Conservation (phyloP, 2,329 filamentous ascomycete species). For the Xylariomycetidae sp. region DNA sequence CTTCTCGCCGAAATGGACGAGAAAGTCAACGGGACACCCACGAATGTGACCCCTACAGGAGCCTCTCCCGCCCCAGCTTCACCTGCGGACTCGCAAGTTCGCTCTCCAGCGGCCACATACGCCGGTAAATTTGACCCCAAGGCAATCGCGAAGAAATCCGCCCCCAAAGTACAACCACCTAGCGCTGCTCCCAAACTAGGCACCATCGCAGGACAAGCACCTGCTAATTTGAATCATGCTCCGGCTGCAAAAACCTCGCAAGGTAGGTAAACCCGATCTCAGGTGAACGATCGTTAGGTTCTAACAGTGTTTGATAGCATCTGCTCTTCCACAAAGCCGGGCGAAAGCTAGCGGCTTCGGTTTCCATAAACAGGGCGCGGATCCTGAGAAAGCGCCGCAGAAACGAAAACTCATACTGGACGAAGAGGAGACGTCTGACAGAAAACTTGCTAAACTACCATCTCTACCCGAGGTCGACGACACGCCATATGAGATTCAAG, state of each 20-base stretch:
- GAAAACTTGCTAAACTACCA: constrained; percentile 87
- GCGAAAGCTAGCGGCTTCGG: constrained; percentile 81
- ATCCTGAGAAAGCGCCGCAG: constrained; percentile 58
- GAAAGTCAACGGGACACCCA: constrained; percentile 47
- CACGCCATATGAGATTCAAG: constrained; percentile 54
- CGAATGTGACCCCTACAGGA: constrained; percentile 43
- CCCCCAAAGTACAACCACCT: constrained; percentile 49
- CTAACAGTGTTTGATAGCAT: too few species aligned
- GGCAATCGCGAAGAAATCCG: constrained; percentile 73
- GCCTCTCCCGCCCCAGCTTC: constrained; percentile 43
- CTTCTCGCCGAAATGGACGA: constrained; percentile 69
- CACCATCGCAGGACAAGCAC: constrained; percentile 34
- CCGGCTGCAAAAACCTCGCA: constrained; percentile 27
- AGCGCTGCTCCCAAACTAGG: constrained; percentile 49
- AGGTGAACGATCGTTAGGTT: too few species aligned
- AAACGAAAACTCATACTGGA: constrained; percentile 79
- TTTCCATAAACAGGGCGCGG: constrained; percentile 61
- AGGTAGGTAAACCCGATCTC: constrained; percentile 25
- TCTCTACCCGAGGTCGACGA: constrained; percentile 60
- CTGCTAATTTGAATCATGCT: constrained; percentile 25
- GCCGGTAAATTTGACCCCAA: constrained; percentile 83
- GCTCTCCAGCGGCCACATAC: constrained; percentile 54
- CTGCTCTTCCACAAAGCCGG: constrained; percentile 59
- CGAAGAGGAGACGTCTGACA: constrained; percentile 79
- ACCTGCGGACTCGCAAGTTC: constrained; percentile 36